Evolutionary conservation across 2,329 filamentous ascomycete species (phyloP).

Genomic region (Geosmithia morbida): DNA sequence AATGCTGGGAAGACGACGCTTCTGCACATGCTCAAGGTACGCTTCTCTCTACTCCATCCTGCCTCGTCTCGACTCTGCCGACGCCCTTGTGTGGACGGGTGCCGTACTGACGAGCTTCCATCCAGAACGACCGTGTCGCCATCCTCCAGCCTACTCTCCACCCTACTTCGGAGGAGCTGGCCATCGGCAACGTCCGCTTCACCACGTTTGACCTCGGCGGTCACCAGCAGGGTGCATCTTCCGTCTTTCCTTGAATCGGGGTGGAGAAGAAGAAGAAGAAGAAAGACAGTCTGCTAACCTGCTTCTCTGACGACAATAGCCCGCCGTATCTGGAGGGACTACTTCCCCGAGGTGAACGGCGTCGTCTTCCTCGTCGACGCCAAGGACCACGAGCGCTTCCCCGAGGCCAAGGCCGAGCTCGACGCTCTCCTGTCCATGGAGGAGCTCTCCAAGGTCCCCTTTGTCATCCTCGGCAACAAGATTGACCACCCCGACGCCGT

Average conservation of each 20-base stretch:
- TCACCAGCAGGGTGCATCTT: conserved; percentile 68
- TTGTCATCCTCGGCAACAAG: conserved; percentile 96
- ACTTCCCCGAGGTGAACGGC: conserved; percentile 90
- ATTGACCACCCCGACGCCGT: conserved; percentile 96
- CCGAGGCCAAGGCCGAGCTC: conserved; percentile 91
- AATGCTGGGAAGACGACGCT: conserved; percentile 92
- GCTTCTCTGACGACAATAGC: too few relatives aligned
- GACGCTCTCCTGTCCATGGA: conserved; percentile 95
- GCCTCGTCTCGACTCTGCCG: too few relatives aligned
- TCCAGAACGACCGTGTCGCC: conserved; percentile 86
- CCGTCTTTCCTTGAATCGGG: not conserved
- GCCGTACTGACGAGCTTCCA: conserved; percentile 1
- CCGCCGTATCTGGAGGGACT: conserved; percentile 89
- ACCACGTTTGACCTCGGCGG: conserved; percentile 90
- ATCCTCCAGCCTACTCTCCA: conserved; percentile 84
- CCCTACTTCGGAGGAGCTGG: conserved; percentile 84
- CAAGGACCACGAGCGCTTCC: conserved; percentile 89
- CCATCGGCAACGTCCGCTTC: conserved; percentile 86
- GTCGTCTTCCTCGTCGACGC: conserved; percentile 98
- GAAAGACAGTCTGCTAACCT: not conserved
- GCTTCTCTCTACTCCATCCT: conserved; percentile 7
- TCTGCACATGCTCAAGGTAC: conserved; percentile 88
- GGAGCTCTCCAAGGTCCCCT: conserved; percentile 88
- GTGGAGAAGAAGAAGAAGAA: not conserved
- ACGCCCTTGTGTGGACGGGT: too few relatives aligned